Base-by-base conservation (phyloP, 441 rosid genomes). In the Cnidoscolus chayamansa region DNA sequence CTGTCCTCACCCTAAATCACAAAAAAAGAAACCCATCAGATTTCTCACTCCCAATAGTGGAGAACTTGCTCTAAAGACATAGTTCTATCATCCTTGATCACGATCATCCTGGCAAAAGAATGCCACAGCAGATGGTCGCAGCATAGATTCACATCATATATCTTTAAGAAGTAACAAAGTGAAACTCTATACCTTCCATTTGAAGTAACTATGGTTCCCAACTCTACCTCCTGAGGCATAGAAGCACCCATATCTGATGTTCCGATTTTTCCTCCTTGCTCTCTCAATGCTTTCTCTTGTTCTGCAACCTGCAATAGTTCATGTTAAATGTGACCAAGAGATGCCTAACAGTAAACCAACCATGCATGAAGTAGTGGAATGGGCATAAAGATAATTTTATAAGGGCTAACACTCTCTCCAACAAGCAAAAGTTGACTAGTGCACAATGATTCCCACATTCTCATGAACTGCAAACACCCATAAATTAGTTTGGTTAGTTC, bases 251-350 rank as follows among this genome's bases (percentile, higher is more conserved):
- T 78, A 64, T 79, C 84, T 50, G 89, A 81, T 60, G 82, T 78
- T 77, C 86, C 86, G 68, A 75, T 78, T 60, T 77, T 77, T 53
- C 53, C 78, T 54, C 73, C 82, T 57, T 71, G 83, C 71, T 81
- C 88, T 71, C 69, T 83, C 71, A 79, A 74, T 73, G 84, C 86
- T 71, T 82, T 87, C 80, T 90, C 92, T 79, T 79, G 92, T 90
- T 89, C 91, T 12, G 90, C 89, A 68, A 88, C 77, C 97, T 90
- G 92, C 76, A 81, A 54, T 74, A 50, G 73, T 54, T 62, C 71
- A 72, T 40, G 77, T 82, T 55, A 85, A 75, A 69, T 49, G 20
- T 48, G 74, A 68, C 20, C 35, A 25, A 25, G 25, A 25, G 25
- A 25, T 25, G 25, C 25, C 25, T 25, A 25, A 25, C 25, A 25